phyloP scores from a whole-genome alignment of 768 basidiomycete genomes.

The Amanita brunnescens region DNA sequence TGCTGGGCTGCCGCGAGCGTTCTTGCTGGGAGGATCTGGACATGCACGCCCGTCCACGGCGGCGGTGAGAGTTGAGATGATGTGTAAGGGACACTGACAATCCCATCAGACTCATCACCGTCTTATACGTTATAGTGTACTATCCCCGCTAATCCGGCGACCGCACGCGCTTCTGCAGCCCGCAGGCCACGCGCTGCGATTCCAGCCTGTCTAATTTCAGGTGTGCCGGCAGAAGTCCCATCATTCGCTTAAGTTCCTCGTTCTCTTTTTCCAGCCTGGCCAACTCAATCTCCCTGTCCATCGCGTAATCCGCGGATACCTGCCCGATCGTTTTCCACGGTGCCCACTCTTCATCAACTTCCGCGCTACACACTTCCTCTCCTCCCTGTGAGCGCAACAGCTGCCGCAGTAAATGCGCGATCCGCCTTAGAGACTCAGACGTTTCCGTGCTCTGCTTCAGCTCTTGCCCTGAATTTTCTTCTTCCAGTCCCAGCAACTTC shows the following conservation, averaged over 20 bases:
- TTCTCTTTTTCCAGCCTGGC: slow-evolving; percentile 85
- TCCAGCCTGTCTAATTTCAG: slow-evolving; percentile 12
- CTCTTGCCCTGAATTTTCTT: slow-evolving; percentile 49
- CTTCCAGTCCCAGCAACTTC: slow-evolving; percentile 68
- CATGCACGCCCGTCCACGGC: not conserved
- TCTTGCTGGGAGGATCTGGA: not conserved
- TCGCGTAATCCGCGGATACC: slow-evolving; percentile 51
- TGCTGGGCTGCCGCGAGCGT: not conserved
- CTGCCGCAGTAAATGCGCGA: slow-evolving; percentile 62
- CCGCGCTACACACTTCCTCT: slow-evolving; percentile 37
- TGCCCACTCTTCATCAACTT: slow-evolving; percentile 26
- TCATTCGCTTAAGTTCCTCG: slow-evolving; percentile 62
- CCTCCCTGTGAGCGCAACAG: slow-evolving; percentile 64
- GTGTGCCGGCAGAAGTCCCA: slow-evolving; percentile 30
- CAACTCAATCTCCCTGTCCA: slow-evolving; percentile 90
- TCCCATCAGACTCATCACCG: slow-evolving; percentile 2
- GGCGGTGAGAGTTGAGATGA: not conserved
- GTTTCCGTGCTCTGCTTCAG: slow-evolving; percentile 56
- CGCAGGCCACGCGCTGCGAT: slow-evolving; percentile 30
- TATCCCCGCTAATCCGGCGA: slow-evolving; percentile 12
- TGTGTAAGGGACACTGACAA: slow-evolving; percentile 3
- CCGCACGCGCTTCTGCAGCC: slow-evolving; percentile 30
- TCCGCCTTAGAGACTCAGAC: slow-evolving; percentile 58
- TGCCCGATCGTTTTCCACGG: slow-evolving; percentile 29
- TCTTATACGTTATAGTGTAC: not conserved